Percentiles rank a stretch among this genome's conserved stretches.
phyloP scores from a whole-genome alignment of 129 eudicot species.

The Artemisia annua region DNA sequence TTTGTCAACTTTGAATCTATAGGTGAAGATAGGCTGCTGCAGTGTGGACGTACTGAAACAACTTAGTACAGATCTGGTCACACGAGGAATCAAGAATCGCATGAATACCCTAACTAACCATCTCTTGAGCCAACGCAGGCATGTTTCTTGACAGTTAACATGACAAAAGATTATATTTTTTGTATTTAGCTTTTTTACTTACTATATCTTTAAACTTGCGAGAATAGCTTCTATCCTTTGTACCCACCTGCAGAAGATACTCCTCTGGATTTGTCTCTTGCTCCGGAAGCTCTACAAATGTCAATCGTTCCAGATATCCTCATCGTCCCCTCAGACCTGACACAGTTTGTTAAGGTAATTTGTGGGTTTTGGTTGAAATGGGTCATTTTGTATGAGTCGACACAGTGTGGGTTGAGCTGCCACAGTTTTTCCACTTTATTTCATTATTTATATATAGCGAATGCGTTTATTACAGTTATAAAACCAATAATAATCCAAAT shows the following conservation, averaged over 20 bases:
- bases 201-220: slow-evolving; percentile 8
- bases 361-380: too few relatives aligned
- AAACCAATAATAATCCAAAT: too few relatives aligned
- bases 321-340: slow-evolving; percentile 87
- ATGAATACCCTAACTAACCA: slow-evolving; percentile 82
- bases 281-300: slow-evolving; percentile 75
- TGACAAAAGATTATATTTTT: neutral
- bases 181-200: neutral
- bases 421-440: too few relatives aligned
- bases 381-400: too few relatives aligned
- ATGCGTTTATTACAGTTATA: too few relatives aligned
- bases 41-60: slow-evolving; percentile 89
- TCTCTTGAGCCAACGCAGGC: slow-evolving; percentile 80
- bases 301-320: slow-evolving; percentile 72
- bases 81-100: slow-evolving; percentile 89
- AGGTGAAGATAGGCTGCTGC: slow-evolving; percentile 92
- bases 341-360: slow-evolving; percentile 84
- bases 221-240: slow-evolving; percentile 87
- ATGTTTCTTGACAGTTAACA: slow-evolving; percentile 30
- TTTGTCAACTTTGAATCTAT: slow-evolving; percentile 12
- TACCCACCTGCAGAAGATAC: slow-evolving; percentile 92
- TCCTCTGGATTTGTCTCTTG: slow-evolving; percentile 86
- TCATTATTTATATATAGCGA: too few relatives aligned
- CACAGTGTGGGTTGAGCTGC: too few relatives aligned
- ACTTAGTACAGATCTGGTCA: slow-evolving; percentile 90